Base-by-base conservation (phyloP, 2,329 filamentous ascomycete genomes). In the Alternaria ventricosa region DNA sequence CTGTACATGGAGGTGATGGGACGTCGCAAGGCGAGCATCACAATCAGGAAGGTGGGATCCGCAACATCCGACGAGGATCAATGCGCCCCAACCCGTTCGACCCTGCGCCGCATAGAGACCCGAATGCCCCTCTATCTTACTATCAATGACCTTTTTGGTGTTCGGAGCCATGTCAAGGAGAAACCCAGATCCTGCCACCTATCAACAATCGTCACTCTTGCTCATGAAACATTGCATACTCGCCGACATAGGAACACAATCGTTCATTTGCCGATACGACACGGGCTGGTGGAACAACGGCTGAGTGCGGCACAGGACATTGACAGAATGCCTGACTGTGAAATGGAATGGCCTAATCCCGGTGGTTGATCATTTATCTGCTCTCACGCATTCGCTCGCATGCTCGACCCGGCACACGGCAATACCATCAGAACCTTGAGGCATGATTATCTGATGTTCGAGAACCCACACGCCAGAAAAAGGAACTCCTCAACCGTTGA, bases 1-100 rank as follows among this genome's bases (percentile, higher is more conserved):
- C 51, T 36, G 53, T 23, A 57, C 50, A 41, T 36, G 30, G 30
- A 53, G 28, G 49, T 41, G 49, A 53, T 53, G 13, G 36, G 30
- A 45, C 44, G 30, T 36, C 18, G 47, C n/a, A 20, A 44, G 18
- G 20, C 22, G 46, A 46, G 33, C 30, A 25, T 55, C 44, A 25
- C 33, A 58, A 62, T 55, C 44, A 50, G 20, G 50, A 50, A 56
- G 51, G 61, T 63, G 18, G 30, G 45, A 46, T 33, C 57, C 46
- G 33, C 49, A 18, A 30, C 43, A 59, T 53, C 43, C 44, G 44
- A 44, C 25, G 44, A 41, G 44, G 56, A 50, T 55, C 50, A 51
- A 49, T 45, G 44, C 44, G 27, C 12, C 25, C 33, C 33, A 23
- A 33, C 55, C 15, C 27, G 20, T 44, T 18, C 15, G 36, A 44